Conservation (phyloP, 441 rosid genomes). For the Euphorbia schlechtendalii region DNA sequence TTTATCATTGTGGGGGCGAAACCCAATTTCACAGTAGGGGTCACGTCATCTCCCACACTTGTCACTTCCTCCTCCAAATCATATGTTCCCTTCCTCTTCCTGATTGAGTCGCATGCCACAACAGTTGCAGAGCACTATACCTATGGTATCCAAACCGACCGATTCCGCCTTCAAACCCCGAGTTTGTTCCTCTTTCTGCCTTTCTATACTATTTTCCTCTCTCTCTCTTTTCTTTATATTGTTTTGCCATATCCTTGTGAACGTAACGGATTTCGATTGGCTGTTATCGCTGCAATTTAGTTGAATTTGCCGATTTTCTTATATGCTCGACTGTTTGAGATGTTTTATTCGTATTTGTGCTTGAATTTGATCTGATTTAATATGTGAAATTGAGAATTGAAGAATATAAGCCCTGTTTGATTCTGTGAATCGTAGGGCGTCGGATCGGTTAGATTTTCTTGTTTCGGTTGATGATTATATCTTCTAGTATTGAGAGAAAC, state of each 20-base stretch:
- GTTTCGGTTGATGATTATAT: neutral
- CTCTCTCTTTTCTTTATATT: neutral
- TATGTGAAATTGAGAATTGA: neutral
- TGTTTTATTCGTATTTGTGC: neutral
- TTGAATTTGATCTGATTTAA: conserved; percentile 1
- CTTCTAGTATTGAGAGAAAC: neutral
- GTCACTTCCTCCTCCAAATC: conserved; percentile 14
- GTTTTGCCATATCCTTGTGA: neutral
- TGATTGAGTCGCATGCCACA: conserved; percentile 21
- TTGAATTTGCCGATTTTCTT: neutral
- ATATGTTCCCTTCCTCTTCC: conserved; percentile 6
- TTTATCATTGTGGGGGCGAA: neutral
- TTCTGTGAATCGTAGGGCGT: neutral
- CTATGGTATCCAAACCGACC: conserved; percentile 51
- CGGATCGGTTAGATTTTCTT: neutral
- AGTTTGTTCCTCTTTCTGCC: conserved; percentile 29
- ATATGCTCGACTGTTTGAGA: neutral
- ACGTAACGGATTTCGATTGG: neutral
- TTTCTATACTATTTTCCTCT: neutral
- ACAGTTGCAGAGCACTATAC: conserved; percentile 16
- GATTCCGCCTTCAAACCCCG: conserved; percentile 40
- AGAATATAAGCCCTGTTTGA: conserved; percentile 14
- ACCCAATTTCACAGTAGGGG: neutral
- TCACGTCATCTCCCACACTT: conserved; percentile 33
- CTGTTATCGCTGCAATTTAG: neutral